Conservation (phyloP, 2,329 filamentous ascomycete genomes). For the Chrysoporthe cubensis region DNA sequence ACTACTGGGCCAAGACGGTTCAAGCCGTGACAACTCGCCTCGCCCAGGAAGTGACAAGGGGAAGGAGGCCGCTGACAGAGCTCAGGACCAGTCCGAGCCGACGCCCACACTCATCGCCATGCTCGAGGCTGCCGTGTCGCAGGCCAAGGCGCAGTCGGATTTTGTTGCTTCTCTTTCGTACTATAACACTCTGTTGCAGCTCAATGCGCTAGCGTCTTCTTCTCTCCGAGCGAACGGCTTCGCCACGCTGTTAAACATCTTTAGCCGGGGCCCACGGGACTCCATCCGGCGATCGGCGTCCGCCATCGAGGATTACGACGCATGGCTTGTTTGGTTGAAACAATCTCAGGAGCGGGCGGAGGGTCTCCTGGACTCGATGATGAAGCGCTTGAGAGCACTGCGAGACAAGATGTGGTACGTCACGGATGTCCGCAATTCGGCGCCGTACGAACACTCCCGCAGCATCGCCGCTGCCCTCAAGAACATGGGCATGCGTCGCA, state of each 20-base stretch:
- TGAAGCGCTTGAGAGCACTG: constrained; percentile 72
- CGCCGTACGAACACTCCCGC: constrained; percentile 82
- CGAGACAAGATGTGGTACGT: constrained; percentile 99
- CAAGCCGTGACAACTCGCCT: constrained; percentile 29
- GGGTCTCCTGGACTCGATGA: constrained; percentile 73
- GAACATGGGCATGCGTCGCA: constrained; percentile 77
- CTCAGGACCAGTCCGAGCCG: constrained; percentile 46
- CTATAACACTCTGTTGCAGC: constrained; percentile 78
- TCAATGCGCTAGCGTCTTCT: constrained; percentile 64
- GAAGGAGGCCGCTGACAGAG: constrained; percentile 38
- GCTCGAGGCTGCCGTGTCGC: constrained; percentile 75
- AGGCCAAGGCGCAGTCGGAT: constrained; percentile 78
- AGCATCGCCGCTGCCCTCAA: constrained; percentile 87
- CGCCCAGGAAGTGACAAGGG: constrained; percentile 33
- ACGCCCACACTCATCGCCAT: constrained; percentile 67
- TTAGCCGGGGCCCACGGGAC: constrained; percentile 71
- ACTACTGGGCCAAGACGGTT: constrained; percentile 33
- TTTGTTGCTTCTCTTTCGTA: constrained; percentile 85
- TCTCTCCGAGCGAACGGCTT: constrained; percentile 70
- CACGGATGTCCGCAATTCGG: constrained; percentile 88
- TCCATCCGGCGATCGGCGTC: constrained; percentile 71
- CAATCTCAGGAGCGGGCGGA: constrained; percentile 81
- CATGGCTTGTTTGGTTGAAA: constrained; percentile 82
- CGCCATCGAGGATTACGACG: constrained; percentile 77
- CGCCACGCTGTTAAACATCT: constrained; percentile 72